Percentiles rank a stretch among this genome's conserved stretches.
These are phyloP conservation scores for Trichoderma sp. DNA, from an alignment of 2,329 filamentous ascomycete genomes.

Conservation along the genomic window DNA sequence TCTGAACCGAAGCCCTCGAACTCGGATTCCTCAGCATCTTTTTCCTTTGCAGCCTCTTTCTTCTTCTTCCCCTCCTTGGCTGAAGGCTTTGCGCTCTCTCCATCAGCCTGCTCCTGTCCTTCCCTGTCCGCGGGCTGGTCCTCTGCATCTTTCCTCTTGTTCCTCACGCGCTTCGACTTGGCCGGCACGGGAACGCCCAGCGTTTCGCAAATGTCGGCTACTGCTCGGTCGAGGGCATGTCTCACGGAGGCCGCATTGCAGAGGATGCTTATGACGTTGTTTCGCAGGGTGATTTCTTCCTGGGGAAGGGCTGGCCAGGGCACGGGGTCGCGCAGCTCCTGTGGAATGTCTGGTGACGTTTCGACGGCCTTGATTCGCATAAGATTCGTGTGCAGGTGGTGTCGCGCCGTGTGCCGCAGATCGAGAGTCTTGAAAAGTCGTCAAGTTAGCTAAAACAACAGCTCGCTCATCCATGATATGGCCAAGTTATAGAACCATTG, in stretches of 20 bases:
- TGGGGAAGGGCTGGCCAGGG: conserved; percentile 55
- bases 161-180: conserved; percentile 39
- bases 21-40: conserved; percentile 42
- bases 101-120: neutral
- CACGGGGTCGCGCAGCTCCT: conserved; percentile 50
- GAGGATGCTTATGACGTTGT: conserved; percentile 62
- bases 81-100: neutral
- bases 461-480: too few relatives aligned
- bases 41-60: conserved; percentile 34
- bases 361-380: conserved; percentile 57
- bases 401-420: conserved; percentile 58
- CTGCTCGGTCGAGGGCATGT: conserved; percentile 51
- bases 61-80: conserved; percentile 30
- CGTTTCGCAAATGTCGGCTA: conserved; percentile 52
- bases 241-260: conserved; percentile 57
- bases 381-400: conserved; percentile 58
- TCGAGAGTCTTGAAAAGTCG: conserved; percentile 52
- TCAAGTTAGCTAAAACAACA: neutral
- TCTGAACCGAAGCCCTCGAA: conserved; percentile 44
- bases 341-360: conserved; percentile 53
- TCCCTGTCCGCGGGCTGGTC: conserved; percentile 36
- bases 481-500: too few relatives aligned
- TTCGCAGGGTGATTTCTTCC: conserved; percentile 54
- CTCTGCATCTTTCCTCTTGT: conserved; percentile 39
- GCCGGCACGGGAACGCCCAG: conserved; percentile 54